Evolutionary conservation across 257 asterid genomes (phyloP).

Genomic region (Lithospermum erythrorhizon): DNA sequence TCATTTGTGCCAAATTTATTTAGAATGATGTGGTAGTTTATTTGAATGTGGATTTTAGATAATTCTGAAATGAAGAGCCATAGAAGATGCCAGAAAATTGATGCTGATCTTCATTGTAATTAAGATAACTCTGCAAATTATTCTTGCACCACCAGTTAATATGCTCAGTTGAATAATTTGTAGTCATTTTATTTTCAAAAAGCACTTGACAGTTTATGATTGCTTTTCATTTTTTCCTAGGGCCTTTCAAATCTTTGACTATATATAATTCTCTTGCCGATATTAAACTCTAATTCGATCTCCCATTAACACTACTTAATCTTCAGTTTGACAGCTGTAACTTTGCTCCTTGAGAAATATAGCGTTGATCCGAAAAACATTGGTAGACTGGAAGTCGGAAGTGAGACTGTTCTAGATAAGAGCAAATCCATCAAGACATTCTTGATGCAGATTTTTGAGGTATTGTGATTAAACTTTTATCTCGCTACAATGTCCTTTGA

Average conservation of each 20-base stretch:
- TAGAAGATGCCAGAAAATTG: neutral
- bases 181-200: too few relatives aligned
- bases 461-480: conserved; percentile 8
- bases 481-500: neutral
- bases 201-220: neutral
- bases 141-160: too few relatives aligned
- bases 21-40: neutral
- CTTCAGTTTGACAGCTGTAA: conserved; percentile 87
- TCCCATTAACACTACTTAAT: conserved; percentile 11
- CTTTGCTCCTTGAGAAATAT: conserved; percentile 79
- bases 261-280: neutral
- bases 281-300: neutral
- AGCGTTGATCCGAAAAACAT: conserved; percentile 73
- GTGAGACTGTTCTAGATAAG: conserved; percentile 94
- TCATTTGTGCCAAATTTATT: neutral
- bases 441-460: conserved; percentile 98
- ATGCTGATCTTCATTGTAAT: neutral
- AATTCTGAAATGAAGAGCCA: neutral
- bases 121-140: neutral
- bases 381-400: conserved; percentile 97
- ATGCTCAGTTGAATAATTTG: neutral
- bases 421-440: conserved; percentile 98
- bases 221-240: neutral
- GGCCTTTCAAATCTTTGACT: neutral
- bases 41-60: neutral